phyloP scores from a whole-genome alignment of 2,329 filamentous ascomycete genomes.

The Beauveria bassiana region DNA sequence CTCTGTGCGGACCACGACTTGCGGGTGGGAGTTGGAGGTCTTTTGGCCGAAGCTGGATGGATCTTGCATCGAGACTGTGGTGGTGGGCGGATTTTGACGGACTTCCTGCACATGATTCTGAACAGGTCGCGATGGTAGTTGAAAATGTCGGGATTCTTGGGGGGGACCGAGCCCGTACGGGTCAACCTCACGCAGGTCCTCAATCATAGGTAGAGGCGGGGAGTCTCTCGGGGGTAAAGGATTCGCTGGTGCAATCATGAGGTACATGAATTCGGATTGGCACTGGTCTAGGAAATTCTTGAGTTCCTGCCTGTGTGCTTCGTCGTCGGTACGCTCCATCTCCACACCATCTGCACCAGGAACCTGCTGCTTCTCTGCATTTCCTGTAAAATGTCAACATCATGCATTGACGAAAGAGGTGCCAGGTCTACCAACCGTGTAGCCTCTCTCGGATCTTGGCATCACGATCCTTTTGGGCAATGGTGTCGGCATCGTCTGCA shows the following conservation, averaged over 20 bases:
- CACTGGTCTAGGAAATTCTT: slow-evolving; percentile 57
- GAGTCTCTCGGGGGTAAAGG: slow-evolving; percentile 58
- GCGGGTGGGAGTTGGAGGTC: slow-evolving; percentile 33
- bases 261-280: slow-evolving; percentile 58
- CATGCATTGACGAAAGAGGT: background rate
- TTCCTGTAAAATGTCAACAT: slow-evolving; percentile 24
- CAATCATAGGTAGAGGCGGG: slow-evolving; percentile 48
- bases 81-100: slow-evolving; percentile 46
- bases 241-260: slow-evolving; percentile 61
- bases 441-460: slow-evolving; percentile 50
- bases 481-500: slow-evolving; percentile 29
- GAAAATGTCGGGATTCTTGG: slow-evolving; percentile 33
- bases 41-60: slow-evolving; percentile 27
- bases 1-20: slow-evolving; percentile 45
- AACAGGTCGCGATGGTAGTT: slow-evolving; percentile 31
- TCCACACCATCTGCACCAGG: slow-evolving; percentile 40
- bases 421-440: slow-evolving; percentile 34
- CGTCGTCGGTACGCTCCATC: slow-evolving; percentile 41
- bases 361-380: slow-evolving; percentile 33
- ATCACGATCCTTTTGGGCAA: slow-evolving; percentile 43
- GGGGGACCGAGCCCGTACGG: slow-evolving; percentile 39
- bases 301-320: slow-evolving; percentile 43
- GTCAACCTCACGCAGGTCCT: slow-evolving; percentile 51
- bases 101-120: slow-evolving; percentile 53
- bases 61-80: slow-evolving; percentile 45